Evolutionary conservation across 192 early-diverging fungal genomes (phyloP).

Genomic region (Entophlyctis luteolus): DNA sequence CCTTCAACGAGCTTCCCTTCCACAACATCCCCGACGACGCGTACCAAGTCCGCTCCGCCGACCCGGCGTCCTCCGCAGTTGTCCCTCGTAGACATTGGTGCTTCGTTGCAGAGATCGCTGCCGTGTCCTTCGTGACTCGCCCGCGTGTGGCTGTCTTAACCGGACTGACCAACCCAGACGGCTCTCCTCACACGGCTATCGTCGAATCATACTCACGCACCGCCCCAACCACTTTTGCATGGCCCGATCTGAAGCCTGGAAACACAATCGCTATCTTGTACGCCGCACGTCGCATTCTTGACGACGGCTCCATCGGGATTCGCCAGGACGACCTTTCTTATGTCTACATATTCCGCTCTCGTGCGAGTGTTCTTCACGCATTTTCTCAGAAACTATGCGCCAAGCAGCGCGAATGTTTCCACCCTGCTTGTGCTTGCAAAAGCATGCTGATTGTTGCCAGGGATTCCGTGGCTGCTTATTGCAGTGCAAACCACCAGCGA

Average conservation of each 20-base stretch:
- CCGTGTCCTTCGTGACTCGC: conserved; percentile 6
- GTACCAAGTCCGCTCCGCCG: too few relatives aligned
- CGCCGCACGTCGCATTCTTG: neutral
- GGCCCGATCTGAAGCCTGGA: conserved; percentile 4
- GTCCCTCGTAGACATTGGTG: conserved; percentile 15
- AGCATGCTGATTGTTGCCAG: neutral
- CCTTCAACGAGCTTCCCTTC: neutral
- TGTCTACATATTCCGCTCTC: neutral
- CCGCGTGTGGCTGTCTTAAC: neutral
- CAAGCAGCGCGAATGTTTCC: conserved; percentile 2
- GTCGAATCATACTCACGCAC: conserved; percentile 1
- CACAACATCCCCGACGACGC: neutral
- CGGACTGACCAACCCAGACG: neutral
- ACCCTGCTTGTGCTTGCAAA: neutral
- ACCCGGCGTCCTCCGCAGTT: neutral
- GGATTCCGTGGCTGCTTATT: neutral
- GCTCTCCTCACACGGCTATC: too few relatives aligned
- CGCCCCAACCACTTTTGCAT: conserved; percentile 11
- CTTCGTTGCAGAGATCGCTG: conserved; percentile 9
- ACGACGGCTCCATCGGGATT: neutral
- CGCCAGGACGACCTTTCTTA: neutral
- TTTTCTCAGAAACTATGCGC: neutral
- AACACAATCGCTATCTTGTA: conserved; percentile 19
- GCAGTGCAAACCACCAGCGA: neutral
- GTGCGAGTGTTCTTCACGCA: neutral